These are phyloP conservation scores for Calocybe cyanea DNA, from an alignment of 768 basidiomycete species.

Conservation along the genomic window DNA sequence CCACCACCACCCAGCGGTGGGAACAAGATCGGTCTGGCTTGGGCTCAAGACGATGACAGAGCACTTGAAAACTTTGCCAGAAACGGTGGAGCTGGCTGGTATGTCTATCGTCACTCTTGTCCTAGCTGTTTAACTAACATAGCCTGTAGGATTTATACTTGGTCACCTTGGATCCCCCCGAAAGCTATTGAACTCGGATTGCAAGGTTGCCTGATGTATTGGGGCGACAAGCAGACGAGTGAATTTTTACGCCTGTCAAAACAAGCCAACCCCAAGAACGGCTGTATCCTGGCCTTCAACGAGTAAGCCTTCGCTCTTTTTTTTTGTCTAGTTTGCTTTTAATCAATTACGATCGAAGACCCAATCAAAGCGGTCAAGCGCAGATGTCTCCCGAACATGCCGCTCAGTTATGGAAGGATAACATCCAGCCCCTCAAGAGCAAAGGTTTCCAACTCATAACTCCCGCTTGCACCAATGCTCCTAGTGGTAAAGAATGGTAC, in stretches of 20 bases:
- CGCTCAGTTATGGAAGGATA: slow-evolving; percentile 53
- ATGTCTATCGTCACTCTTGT: neutral
- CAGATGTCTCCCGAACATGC: slow-evolving; percentile 51
- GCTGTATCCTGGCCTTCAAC: slow-evolving; percentile 66
- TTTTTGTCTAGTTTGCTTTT: neutral
- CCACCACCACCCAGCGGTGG: slow-evolving; percentile 12
- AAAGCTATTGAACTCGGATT: slow-evolving; percentile 37
- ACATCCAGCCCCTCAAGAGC: slow-evolving; percentile 54
- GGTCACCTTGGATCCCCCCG: slow-evolving; percentile 54
- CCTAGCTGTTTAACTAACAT: neutral
- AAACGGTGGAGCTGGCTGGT: slow-evolving; percentile 37
- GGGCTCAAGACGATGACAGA: slow-evolving; percentile 53
- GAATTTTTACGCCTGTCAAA: no score
- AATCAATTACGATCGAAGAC: slow-evolving; percentile 58
- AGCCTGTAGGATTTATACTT: slow-evolving; percentile 52
- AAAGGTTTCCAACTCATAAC: slow-evolving; percentile 57
- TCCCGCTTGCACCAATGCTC: slow-evolving; percentile 65
- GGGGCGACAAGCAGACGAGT: slow-evolving; percentile 51
- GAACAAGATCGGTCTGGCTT: slow-evolving; percentile 62
- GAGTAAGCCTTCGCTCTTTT: slow-evolving; percentile 49
- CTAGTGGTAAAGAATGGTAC: slow-evolving; percentile 63
- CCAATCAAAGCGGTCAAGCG: slow-evolving; percentile 60
- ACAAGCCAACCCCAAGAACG: no score
- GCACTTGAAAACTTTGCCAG: slow-evolving; percentile 51
- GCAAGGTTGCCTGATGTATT: slow-evolving; percentile 63